Base-by-base conservation (phyloP, 768 basidiomycete species). In the Trametes cinnabarina region DNA sequence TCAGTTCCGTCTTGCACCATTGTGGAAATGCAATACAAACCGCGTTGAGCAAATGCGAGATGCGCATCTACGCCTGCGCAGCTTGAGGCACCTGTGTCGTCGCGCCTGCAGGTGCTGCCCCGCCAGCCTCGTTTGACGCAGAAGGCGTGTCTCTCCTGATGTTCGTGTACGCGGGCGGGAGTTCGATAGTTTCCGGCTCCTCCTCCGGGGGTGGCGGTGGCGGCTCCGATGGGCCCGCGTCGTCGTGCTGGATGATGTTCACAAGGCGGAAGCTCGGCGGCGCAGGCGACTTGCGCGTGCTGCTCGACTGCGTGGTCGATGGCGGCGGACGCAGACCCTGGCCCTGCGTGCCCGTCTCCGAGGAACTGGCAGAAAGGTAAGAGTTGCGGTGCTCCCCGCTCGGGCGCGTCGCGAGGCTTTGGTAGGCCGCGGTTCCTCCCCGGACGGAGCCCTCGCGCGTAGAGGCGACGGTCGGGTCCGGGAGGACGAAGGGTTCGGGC, bases 191-290 rank as follows among this genome's bases (percentile, higher is more conserved):
- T 71, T 89, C 90, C 15, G 81, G 68, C 62, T 83, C 81, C 17
- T 74, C 77, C 8, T 71, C 73, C 1, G 71, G 73, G 15, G 74
- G 77, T 3, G 72, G 73, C 5, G 70, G 73, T 11, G 52, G 62
- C 58, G 69, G 71, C 55, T 78, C 79, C 5, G 84, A 80, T 8
- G 73, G 73, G 1, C 91, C 90, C 0, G 88, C 91, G 67, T 93
- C 91, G 62, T 92, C 89, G 64, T 93, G 91, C 71, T 92, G 91
- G 43, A 92, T 80, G 65, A 91, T 82, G 66, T 92, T 92, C 32
- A 93, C 83, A 0, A 88, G 79, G 44, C 90, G 76, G 73, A 90
- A 73, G 60, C 72, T 75, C 37, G 85, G 76, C 51, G 79, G 70
- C 39, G 68, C 68, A 2, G 75, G 70, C 9, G 76, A 75, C 51